Percentiles rank a stretch among this genome's conserved stretches.
These are phyloP conservation scores for Paramarasmius palmivorus DNA, from an alignment of 1,284 basidiomycete genomes.

Conservation along the genomic window DNA sequence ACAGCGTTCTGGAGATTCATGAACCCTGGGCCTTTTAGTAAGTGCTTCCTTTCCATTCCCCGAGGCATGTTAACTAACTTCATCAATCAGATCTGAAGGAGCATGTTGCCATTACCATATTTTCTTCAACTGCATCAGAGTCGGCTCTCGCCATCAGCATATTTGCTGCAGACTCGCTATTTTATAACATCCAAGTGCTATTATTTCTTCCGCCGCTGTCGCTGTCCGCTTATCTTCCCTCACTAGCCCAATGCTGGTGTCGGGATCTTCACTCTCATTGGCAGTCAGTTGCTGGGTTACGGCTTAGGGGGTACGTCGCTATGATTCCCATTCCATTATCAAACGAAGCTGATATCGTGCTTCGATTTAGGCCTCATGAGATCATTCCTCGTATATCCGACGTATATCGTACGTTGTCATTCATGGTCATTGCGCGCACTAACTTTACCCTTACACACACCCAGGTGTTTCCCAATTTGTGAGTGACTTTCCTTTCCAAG, in stretches of 20 bases:
- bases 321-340: background rate
- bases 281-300: slow-evolving; percentile 56
- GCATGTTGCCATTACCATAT: slow-evolving; percentile 66
- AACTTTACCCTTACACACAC: no score
- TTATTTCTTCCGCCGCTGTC: no score
- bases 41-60: slow-evolving; percentile 31
- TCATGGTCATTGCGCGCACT: background rate
- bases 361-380: slow-evolving; percentile 10
- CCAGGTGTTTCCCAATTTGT: slow-evolving; percentile 21
- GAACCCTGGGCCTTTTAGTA: slow-evolving; percentile 47
- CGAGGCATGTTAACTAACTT: slow-evolving; percentile 27
- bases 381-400: slow-evolving; percentile 15
- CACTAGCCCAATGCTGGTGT: slow-evolving; percentile 10
- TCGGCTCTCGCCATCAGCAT: slow-evolving; percentile 68
- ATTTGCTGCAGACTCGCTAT: slow-evolving; percentile 59
- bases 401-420: slow-evolving; percentile 16
- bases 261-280: slow-evolving; percentile 22
- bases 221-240: no score
- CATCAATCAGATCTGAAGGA: slow-evolving; percentile 48
- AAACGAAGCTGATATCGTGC: background rate
- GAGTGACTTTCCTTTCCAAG: no score
- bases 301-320: slow-evolving; percentile 26
- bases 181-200: slow-evolving; percentile 52
- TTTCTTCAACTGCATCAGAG: slow-evolving; percentile 65
- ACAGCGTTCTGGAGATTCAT: slow-evolving; percentile 43